A percentile compares a stretch with the other conserved stretches of the same genome.
These are phyloP conservation scores for Hypoxylon trugodes DNA, from an alignment of 495 filamentous ascomycete genomes.

Conservation along the genomic window DNA sequence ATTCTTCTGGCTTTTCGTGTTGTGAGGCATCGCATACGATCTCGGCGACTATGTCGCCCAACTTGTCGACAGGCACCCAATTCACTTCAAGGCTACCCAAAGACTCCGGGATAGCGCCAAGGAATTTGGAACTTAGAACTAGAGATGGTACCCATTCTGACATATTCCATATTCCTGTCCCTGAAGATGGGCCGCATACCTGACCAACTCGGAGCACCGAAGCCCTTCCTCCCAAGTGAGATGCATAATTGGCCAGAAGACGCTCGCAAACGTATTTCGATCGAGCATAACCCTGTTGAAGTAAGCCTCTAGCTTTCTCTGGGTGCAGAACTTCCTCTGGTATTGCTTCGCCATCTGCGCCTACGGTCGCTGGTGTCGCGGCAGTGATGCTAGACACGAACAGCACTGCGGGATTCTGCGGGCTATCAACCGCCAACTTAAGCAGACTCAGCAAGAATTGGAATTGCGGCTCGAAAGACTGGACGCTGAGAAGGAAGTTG, in stretches of 20 bases:
- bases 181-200: neutral
- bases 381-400: neutral
- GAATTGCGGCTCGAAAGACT: neutral
- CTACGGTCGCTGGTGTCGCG: neutral
- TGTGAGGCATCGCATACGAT: neutral
- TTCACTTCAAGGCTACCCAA: neutral
- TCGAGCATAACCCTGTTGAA: neutral
- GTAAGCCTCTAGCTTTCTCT: neutral
- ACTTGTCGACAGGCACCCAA: neutral
- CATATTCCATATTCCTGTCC: neutral
- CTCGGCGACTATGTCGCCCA: neutral
- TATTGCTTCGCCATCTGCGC: neutral
- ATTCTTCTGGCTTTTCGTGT: neutral
- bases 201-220: neutral
- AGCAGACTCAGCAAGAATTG: neutral
- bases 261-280: neutral
- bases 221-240: neutral
- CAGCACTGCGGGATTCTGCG: neutral
- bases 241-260: neutral
- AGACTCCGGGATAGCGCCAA: neutral
- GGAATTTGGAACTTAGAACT: neutral
- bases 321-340: neutral
- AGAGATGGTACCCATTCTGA: neutral
- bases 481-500: neutral
- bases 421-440: neutral